Evolutionary conservation across 2,329 filamentous ascomycete genomes (phyloP).

Genomic region (Fusarium abutilonis): DNA sequence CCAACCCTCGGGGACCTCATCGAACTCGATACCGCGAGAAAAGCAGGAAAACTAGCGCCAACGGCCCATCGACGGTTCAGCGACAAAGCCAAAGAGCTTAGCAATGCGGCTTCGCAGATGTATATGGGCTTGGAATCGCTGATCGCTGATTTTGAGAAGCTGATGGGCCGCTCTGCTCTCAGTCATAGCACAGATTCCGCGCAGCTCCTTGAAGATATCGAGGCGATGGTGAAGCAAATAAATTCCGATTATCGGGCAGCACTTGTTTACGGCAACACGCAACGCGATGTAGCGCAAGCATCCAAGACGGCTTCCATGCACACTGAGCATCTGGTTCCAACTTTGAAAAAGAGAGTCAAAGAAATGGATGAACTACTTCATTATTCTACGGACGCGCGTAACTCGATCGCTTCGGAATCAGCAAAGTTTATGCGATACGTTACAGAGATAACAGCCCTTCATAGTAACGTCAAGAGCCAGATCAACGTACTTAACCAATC

Average conservation of each 20-base stretch:
- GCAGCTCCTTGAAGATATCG: conserved; percentile 83
- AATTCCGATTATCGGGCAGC: conserved; percentile 85
- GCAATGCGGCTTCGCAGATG: conserved; percentile 68
- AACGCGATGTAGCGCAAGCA: conserved; percentile 67
- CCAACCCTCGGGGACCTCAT: conserved; percentile 79
- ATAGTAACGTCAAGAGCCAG: conserved; percentile 76
- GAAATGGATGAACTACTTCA: conserved; percentile 71
- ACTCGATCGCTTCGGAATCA: conserved; percentile 71
- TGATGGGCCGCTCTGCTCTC: conserved; percentile 63
- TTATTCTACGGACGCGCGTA: conserved; percentile 72
- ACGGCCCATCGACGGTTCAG: conserved; percentile 68
- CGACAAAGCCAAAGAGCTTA: conserved; percentile 67
- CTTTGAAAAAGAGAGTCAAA: conserved; percentile 62
- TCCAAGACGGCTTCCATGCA: conserved; percentile 72
- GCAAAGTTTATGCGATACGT: conserved; percentile 83
- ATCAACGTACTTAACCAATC: conserved; percentile 77
- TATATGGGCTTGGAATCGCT: conserved; percentile 69
- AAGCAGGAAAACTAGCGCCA: conserved; percentile 73
- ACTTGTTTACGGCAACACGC: conserved; percentile 71
- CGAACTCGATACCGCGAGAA: conserved; percentile 75
- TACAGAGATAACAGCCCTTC: conserved; percentile 78
- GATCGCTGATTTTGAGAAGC: conserved; percentile 70
- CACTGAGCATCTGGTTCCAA: conserved; percentile 70
- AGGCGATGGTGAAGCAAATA: conserved; percentile 86
- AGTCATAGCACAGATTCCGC: conserved; percentile 70